Conservation (phyloP, 176 grass and related monocot species). For the barley (Hordeum vulgare) region DNA sequence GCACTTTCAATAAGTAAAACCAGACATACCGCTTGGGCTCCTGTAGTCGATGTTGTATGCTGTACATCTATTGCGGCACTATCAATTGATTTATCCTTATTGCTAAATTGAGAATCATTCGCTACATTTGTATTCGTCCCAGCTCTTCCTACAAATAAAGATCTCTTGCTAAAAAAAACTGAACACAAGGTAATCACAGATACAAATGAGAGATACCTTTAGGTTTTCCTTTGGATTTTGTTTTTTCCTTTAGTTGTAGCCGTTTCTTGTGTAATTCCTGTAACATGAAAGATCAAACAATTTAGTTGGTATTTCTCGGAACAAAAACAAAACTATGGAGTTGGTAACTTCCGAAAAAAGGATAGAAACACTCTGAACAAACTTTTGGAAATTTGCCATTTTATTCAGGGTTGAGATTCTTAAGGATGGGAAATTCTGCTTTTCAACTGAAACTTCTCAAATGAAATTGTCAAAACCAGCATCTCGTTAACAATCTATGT, state of each 20-base stretch:
- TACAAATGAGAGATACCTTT: conserved; percentile 34
- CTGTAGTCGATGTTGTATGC: conserved; percentile 17
- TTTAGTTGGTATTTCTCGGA: background rate
- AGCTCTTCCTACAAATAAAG: conserved; percentile 30
- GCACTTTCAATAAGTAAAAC: background rate
- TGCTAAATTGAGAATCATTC: background rate
- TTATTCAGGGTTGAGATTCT: conserved; percentile 9
- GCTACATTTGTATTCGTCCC: conserved; percentile 12
- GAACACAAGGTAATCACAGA: background rate
- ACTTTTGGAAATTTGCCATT: background rate
- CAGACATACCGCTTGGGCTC: conserved; percentile 24
- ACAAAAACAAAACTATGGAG: background rate
- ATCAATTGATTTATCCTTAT: conserved; percentile 21
- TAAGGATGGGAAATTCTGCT: background rate
- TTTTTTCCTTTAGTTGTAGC: conserved; percentile 48
- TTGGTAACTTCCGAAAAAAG: conserved; percentile 17
- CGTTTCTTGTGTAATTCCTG: conserved; percentile 68
- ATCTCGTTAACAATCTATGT: background rate
- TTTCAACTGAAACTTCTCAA: background rate
- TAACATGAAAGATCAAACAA: conserved; percentile 5
- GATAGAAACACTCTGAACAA: background rate
- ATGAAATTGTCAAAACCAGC: background rate
- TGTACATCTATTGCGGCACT: conserved; percentile 6
- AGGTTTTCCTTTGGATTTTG: conserved; percentile 29
- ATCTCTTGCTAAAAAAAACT: background rate